Base-by-base conservation (phyloP, 305 asterid species). In the Fraxinus ornus region DNA sequence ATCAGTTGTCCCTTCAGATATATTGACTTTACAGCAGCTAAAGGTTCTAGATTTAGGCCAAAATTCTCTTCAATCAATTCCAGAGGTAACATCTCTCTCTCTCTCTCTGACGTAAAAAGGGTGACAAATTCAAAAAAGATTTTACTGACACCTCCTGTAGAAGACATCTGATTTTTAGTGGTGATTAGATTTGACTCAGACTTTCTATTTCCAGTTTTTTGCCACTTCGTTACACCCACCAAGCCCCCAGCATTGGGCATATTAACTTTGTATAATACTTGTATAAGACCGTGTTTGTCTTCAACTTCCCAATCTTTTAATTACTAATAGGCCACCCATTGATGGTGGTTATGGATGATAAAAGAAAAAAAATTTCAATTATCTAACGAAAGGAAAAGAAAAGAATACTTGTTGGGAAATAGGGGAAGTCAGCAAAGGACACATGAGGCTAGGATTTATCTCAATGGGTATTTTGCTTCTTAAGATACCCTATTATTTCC, bases 11-110 rank as follows among this genome's bases (percentile, higher is more conserved):
- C 98, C 98, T 35, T 62, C 83, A 85, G 95, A 93, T 55, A 81
- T 94, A 83, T 22, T 91, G 89, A 85, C 80, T 73, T 87, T 93
- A 57, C 89, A 85, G 89, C 88, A 83, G 81, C 88, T 95, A 33
- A 90, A 83, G 88, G 90, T 90, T 88, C 97, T 95, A 84, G 97
- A 93, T 92, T 89, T 94, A 90, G 92, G 98, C 84, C 98, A 94
- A 85, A 95, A 95, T 80, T 83, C 87, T 78, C 89, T 94, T 62
- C 97, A 94, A 78, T 87, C 90, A 73, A 86, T 95, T 87, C 98
- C 98, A 82, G 90, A 83, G 93, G 98, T 95, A 79, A 82, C 44
- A 22, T 82, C 60, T 79, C 84, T 26, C 83, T 26, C 85, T 80
- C 77, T 41, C 49, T 49, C 21, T 15, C 62, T 41, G 37, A 68